phyloP scores from a whole-genome alignment of 202 grass and related monocot genomes.

The Panicum hallii region DNA sequence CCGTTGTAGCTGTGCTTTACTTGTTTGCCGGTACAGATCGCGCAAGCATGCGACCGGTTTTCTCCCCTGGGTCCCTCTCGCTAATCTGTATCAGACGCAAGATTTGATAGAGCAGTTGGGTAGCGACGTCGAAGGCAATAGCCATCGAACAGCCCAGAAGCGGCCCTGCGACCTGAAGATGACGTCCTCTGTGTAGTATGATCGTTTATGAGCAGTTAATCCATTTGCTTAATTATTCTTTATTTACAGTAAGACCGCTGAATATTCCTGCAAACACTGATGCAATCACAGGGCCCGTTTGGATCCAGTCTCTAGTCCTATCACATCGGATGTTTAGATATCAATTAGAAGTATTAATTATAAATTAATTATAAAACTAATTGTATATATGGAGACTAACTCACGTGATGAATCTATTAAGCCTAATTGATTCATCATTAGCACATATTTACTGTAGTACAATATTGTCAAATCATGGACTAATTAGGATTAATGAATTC shows the following conservation, averaged over 20 bases:
- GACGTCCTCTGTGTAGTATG: neutral
- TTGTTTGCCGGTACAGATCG: conserved; percentile 1
- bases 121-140: neutral
- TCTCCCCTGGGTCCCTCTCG: conserved; percentile 32
- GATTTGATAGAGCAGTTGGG: conserved; percentile 30
- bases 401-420: too few species aligned
- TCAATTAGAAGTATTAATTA: too few species aligned
- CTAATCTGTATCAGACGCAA: neutral
- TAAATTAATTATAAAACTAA: too few species aligned
- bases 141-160: conserved; percentile 48
- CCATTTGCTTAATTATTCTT: too few species aligned
- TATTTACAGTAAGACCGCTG: neutral
- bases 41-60: conserved; percentile 28
- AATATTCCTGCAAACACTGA: neutral
- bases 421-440: too few species aligned
- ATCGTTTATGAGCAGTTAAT: neutral
- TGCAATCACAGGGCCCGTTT: neutral
- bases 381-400: too few species aligned
- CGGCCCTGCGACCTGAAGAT: neutral
- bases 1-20: conserved; percentile 12
- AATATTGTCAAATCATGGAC: too few species aligned
- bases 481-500: too few species aligned
- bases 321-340: too few species aligned
- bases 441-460: too few species aligned
- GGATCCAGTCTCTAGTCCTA: too few species aligned